Percentiles rank a stretch among this genome's conserved stretches.
These are phyloP conservation scores for Gaultheria prostrata DNA, from an alignment of 148 eudicot genomes.

Conservation along the genomic window DNA sequence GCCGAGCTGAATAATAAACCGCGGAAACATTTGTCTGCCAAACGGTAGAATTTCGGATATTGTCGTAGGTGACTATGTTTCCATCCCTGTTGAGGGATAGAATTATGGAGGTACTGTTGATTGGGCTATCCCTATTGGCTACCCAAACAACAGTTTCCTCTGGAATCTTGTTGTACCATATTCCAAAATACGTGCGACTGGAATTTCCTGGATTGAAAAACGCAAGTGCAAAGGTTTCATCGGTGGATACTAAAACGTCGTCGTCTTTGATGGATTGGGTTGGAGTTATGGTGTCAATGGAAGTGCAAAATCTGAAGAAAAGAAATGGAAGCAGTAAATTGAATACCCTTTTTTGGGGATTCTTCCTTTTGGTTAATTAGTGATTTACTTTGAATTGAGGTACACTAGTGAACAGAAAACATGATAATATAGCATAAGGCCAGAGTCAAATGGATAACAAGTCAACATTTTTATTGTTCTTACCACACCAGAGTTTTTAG, in stretches of 20 bases:
- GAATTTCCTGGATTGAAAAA: slow-evolving; percentile 24
- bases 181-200: slow-evolving; percentile 15
- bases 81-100: slow-evolving; percentile 19
- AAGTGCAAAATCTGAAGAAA: not conserved
- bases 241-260: slow-evolving; percentile 11
- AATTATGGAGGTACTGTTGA: slow-evolving; percentile 13
- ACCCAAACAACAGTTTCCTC: slow-evolving; percentile 23
- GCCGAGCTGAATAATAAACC: not conserved
- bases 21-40: not conserved
- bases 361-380: not conserved
- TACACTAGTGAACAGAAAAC: not conserved
- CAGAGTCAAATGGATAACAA: not conserved
- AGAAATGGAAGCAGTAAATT: not conserved
- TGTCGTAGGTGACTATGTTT: not conserved
- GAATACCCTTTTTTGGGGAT: not conserved
- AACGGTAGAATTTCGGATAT: not conserved
- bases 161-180: slow-evolving; percentile 18
- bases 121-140: slow-evolving; percentile 22
- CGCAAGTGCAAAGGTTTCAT: slow-evolving; percentile 14
- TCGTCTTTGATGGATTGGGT: slow-evolving; percentile 3
- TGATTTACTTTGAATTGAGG: not conserved
- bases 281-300: slow-evolving; percentile 5
- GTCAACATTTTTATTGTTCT: no score
- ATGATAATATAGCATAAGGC: not conserved
- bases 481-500: no score